phyloP scores from a whole-genome alignment of 2,329 filamentous ascomycete species.

The Sarocladium brachiariae region DNA sequence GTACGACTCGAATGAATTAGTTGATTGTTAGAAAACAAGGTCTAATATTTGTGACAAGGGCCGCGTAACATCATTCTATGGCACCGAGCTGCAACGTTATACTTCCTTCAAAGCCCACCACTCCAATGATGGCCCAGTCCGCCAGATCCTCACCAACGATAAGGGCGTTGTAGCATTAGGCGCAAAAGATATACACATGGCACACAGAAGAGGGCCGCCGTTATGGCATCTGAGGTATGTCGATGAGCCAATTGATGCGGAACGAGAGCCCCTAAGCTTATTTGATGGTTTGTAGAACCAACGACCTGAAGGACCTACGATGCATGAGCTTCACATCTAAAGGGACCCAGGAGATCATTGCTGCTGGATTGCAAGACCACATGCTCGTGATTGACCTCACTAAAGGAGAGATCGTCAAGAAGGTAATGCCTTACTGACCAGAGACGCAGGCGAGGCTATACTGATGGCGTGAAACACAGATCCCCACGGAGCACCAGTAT shows the following conservation, averaged over 20 bases:
- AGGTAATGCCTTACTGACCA: conserved; percentile 31
- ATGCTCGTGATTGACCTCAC: conserved; percentile 72
- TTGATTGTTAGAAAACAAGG: neutral
- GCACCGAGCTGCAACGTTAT: conserved; percentile 77
- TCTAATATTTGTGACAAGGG: conserved; percentile 48
- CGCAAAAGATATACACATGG: conserved; percentile 78
- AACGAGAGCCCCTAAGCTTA: conserved; percentile 14
- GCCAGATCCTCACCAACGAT: conserved; percentile 86
- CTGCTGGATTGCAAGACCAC: conserved; percentile 75
- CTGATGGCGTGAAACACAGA: conserved; percentile 29
- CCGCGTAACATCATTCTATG: conserved; percentile 81
- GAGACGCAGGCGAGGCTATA: neutral
- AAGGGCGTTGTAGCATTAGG: conserved; percentile 85
- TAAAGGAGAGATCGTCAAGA: conserved; percentile 66
- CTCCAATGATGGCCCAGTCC: conserved; percentile 67
- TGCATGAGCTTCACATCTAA: conserved; percentile 96
- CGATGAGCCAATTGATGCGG: neutral
- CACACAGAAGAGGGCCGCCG: conserved; percentile 71
- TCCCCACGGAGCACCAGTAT: conserved; percentile 70
- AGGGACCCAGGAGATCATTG: conserved; percentile 73
- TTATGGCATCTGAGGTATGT: conserved; percentile 80
- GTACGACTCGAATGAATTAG: conserved; percentile 40
- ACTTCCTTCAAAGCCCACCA: conserved; percentile 82
- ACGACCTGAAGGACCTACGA: conserved; percentile 76
- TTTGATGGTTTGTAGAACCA: conserved; percentile 38